Base-by-base conservation (phyloP, 2,329 filamentous ascomycete species). In the Gaeumannomyces tritici region DNA sequence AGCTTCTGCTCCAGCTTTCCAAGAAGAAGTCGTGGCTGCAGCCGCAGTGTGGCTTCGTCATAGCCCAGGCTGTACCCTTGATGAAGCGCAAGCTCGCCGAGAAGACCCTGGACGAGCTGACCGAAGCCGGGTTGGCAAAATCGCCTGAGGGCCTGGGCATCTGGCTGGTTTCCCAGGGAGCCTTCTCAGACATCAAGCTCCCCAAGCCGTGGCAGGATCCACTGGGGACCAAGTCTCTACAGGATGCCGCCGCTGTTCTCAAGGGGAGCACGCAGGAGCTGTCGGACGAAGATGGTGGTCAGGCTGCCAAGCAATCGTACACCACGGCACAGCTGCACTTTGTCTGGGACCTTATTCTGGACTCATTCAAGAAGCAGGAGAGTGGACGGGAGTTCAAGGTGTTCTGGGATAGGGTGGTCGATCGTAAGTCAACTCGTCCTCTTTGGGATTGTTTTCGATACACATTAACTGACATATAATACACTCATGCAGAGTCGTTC, bases 111-210 rank as follows among this genome's bases (percentile, higher is more conserved):
- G 76, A 84, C 64, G 82, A 81, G 54, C 71, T 96, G 11, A 79
- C 80, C 26, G 80, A 84, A 15, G 63, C 63, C 21, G 82, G 89
- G 12, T 78, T 96, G 59, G 85, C 87, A 11, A 89, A 89, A 72
- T 93, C 92, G 0, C 89, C 92, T 0, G 93, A 98, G 72, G 93
- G 93, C 8, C 86, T 97, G 27, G 91, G 91, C 0, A 85, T 97
- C 63, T 98, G 93, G 92, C 79, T 98, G 35, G 83, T 85, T 6
- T 83, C 89, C 1, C 81, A 84, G 65, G 82, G 83, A 61, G 77
- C 77, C 26, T 91, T 90, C 68, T 83, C 88, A 0, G 77, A 82
- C 9, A 79, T 89, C 62, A 83, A 84, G 60, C 77, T 89, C 55
- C 88, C 89, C 0, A 87, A 89, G 66, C 81, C 90, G 2, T 96